phyloP scores from a whole-genome alignment of 192 early-diverging fungal species.

The Backusella tarrabulga region DNA sequence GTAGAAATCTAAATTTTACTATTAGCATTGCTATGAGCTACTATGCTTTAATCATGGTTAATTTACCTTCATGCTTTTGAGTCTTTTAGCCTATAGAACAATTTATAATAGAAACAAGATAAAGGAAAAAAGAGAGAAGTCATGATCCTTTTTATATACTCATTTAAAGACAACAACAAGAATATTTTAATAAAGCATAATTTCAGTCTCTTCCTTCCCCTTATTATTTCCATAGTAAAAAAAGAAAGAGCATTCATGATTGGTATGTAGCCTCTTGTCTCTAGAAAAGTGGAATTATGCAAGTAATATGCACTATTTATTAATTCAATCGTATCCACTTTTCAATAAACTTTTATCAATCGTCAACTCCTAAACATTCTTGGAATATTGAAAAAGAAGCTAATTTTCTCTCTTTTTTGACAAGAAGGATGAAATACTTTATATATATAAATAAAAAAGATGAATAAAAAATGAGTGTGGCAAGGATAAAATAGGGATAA shows the following conservation, averaged over 20 bases:
- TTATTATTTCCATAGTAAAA: neutral
- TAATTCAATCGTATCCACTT: neutral
- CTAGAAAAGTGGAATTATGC: neutral
- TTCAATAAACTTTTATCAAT: neutral
- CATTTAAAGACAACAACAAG: neutral
- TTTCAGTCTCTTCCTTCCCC: neutral
- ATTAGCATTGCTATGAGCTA: neutral
- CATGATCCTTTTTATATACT: neutral
- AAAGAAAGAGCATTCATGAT: neutral
- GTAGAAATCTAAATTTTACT: neutral
- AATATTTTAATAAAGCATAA: neutral
- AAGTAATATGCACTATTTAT: neutral
- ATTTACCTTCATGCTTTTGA: neutral
- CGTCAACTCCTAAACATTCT: constrained; percentile 2
- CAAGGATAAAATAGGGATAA: neutral
- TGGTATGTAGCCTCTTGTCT: neutral
- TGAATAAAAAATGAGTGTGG: constrained; percentile 4
- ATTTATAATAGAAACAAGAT: neutral
- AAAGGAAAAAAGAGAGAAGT: neutral
- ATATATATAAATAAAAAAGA: neutral
- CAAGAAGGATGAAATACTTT: neutral
- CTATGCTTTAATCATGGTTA: neutral
- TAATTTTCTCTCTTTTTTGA: neutral
- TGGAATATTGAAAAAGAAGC: neutral
- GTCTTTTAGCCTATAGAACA: neutral